These are phyloP conservation scores for Pleurotus eryngii DNA, from an alignment of 768 basidiomycete species.

Conservation along the genomic window DNA sequence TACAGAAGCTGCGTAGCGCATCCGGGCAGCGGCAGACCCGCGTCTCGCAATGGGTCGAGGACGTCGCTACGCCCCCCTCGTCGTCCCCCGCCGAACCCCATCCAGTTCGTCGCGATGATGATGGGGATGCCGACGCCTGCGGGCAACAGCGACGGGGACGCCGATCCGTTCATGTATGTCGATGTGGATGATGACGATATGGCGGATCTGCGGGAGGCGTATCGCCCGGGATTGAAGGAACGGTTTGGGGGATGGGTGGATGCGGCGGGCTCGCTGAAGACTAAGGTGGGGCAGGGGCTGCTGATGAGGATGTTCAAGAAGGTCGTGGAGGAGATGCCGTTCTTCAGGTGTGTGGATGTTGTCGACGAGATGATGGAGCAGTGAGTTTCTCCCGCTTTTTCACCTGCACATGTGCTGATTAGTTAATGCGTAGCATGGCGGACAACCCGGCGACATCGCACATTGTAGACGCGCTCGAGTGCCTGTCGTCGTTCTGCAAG, in stretches of 20 bases:
- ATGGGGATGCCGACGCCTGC: conserved; percentile 45
- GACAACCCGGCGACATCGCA: conserved; percentile 54
- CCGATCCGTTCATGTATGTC: conserved; percentile 40
- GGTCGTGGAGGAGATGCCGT: conserved; percentile 54
- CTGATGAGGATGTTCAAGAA: conserved; percentile 41
- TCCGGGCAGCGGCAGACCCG: conserved; percentile 41
- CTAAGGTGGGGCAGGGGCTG: conserved; percentile 32
- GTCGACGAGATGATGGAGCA: conserved; percentile 53
- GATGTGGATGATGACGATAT: conserved; percentile 48
- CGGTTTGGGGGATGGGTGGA: conserved; percentile 59
- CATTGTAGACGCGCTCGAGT: conserved; percentile 49
- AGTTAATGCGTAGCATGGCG: conserved; percentile 33
- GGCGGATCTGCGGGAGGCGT: conserved; percentile 48
- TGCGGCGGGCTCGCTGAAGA: conserved; percentile 26
- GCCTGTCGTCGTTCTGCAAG: conserved; percentile 46
- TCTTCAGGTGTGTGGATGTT: conserved; percentile 45
- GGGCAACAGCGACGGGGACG: conserved; percentile 25
- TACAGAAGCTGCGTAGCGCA: conserved; percentile 39
- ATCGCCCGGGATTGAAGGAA: conserved; percentile 39
- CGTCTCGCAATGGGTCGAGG: conserved; percentile 36
- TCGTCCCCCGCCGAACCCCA: conserved; percentile 32
- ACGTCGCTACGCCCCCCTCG: conserved; percentile 34
- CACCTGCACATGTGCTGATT: not conserved
- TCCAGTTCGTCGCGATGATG: conserved; percentile 51
- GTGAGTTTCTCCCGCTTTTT: conserved; percentile 28